A percentile compares a stretch with the other conserved stretches of the same genome.
Evolutionary conservation across 1,284 basidiomycete species (phyloP).

Genomic region (Lignosus rhinocerotis): DNA sequence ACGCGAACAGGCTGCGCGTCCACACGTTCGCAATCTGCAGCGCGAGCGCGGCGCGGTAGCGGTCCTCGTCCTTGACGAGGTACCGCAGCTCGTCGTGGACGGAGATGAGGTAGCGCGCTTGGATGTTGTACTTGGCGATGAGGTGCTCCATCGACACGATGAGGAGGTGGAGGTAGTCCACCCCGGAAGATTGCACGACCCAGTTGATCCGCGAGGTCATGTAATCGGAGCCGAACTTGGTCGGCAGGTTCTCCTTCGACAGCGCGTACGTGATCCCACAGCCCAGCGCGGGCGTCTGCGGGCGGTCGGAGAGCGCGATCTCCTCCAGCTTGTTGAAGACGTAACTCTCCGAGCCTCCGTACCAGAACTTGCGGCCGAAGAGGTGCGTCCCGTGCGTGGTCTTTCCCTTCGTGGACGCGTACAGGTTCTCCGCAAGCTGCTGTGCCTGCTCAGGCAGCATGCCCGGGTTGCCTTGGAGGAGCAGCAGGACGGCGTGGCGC

Average conservation of each 20-base stretch:
- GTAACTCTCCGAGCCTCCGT: conserved; percentile 94
- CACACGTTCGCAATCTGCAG: conserved; percentile 96
- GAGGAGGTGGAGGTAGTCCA: conserved; percentile 96
- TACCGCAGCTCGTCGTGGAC: conserved; percentile 98
- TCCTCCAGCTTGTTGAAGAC: conserved; percentile 99
- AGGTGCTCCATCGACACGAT: conserved; percentile 96
- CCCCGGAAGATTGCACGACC: conserved; percentile 98
- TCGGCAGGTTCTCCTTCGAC: conserved; percentile 84
- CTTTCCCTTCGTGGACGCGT: conserved; percentile 92
- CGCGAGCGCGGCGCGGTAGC: conserved; percentile 88
- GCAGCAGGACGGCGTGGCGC: conserved; percentile 88
- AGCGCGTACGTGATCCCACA: conserved; percentile 95
- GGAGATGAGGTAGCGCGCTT: conserved; percentile 93
- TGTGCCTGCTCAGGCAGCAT: conserved; percentile 83
- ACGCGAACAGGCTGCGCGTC: conserved; percentile 93
- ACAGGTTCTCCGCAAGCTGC: conserved; percentile 82
- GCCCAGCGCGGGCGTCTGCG: conserved; percentile 90
- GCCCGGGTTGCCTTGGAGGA: conserved; percentile 84
- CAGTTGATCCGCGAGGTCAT: conserved; percentile 98
- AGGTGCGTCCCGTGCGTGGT: conserved; percentile 73
- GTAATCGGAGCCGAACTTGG: conserved; percentile 80
- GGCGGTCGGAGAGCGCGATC: conserved; percentile 86
- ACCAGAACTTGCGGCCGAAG: conserved; percentile 90
- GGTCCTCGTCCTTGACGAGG: conserved; percentile 86
- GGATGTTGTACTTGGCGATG: conserved; percentile 78